Base-by-base conservation (phyloP, 257 asterid species). In the Cordia subcordata region DNA sequence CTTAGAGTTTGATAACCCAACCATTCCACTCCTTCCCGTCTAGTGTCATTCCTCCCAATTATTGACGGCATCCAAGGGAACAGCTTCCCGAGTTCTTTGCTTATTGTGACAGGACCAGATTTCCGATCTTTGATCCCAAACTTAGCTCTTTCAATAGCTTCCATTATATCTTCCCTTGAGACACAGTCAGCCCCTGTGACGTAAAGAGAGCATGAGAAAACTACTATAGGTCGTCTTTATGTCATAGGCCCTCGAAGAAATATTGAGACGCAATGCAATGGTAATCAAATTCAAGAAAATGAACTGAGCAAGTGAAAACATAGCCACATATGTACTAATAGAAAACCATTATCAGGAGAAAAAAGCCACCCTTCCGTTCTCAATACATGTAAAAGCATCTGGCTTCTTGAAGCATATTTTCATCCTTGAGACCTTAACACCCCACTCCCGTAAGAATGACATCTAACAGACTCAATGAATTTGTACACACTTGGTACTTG, bases 21-120 rank as follows among this genome's bases (percentile, higher is more conserved):
- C 45, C 95, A 89, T 65, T 72, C 75, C 2, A 22, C 8, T 58
- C 82, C 82, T 50, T 75, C 87, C 55, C 72, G 75, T 55, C 87
- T 70, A 19, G 50, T 49, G 23, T 71, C 82, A 17, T 60, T 84
- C 80, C 72, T 73, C 35, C 76, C 69, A 78, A 75, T 54, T 14
- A 91, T 67, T 60, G 94, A 72, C 45, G 98, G 96, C 85, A 88
- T 76, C 98, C 98, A 91, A 27, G 98, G 96, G 67, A 91, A 91
- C 61, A 88, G 61, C 75, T 82, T 88, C 1, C 68, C 95, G 0
- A 91, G 79, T 66, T 85, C 96, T 82, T 69, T 84, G 72, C 87
- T 73, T 71, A 91, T 59, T 16, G 82, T 58, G 55, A 58, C 67
- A 12, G 81, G 69, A 42, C 57, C 55, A 17, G 67, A 64, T 62